These are phyloP conservation scores for Diospyros kaki DNA, from an alignment of 148 eudicot species.

Conservation along the genomic window DNA sequence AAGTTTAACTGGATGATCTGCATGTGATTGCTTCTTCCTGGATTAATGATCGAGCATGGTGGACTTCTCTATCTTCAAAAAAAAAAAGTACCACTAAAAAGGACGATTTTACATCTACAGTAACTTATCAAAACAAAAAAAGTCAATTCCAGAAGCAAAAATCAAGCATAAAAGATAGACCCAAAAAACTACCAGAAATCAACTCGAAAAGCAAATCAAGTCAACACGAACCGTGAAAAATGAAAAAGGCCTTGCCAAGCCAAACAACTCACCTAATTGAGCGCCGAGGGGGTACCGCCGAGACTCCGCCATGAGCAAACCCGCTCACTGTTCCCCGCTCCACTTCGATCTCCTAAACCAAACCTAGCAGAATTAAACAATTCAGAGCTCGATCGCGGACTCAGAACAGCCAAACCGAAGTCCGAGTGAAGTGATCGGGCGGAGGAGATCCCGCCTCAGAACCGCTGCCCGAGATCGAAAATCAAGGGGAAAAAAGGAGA, in stretches of 20 bases:
- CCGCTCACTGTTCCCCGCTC: neutral
- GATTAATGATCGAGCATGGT: too few species aligned
- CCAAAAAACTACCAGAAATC: neutral
- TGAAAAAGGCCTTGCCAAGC: too few species aligned
- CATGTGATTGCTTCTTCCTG: too few species aligned
- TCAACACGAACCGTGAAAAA: neutral
- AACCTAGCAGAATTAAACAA: neutral
- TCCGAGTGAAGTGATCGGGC: neutral
- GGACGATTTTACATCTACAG: too few species aligned
- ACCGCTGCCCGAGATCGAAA: neutral
- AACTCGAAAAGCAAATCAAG: neutral
- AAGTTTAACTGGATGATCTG: too few species aligned
- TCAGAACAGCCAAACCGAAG: neutral
- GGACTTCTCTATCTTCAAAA: too few species aligned
- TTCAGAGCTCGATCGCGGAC: neutral
- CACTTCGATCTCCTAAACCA: neutral
- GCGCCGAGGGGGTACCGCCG: slow-evolving; percentile 14
- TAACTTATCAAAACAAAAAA: too few species aligned
- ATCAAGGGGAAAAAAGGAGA: neutral
- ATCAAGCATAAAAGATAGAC: too few species aligned
- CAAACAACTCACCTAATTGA: slow-evolving; percentile 16
- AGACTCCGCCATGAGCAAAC: slow-evolving; percentile 19
- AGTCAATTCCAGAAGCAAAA: too few species aligned
- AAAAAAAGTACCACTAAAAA: too few species aligned
- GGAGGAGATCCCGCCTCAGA: neutral